Conservation (phyloP, 1,284 basidiomycete genomes). For the Sporisorium iseilematis-ciliati region DNA sequence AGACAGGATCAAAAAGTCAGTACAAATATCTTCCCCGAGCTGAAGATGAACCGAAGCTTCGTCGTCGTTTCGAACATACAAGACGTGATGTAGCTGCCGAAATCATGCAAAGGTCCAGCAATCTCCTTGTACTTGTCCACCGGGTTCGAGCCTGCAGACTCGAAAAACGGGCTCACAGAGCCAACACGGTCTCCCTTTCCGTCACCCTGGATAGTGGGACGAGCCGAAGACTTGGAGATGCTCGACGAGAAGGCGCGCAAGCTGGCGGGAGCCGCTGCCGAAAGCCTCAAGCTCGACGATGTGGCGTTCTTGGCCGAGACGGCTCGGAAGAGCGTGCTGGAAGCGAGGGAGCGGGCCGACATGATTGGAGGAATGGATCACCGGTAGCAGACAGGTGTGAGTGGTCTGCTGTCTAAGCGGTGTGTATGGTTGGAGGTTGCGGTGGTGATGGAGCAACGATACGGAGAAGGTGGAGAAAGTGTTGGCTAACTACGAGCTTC, state of each 20-base stretch:
- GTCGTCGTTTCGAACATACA: slow-evolving; percentile 47
- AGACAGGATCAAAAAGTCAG: slow-evolving; percentile 8
- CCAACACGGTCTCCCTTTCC: slow-evolving; percentile 65
- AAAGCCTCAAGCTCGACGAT: slow-evolving; percentile 22
- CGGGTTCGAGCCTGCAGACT: slow-evolving; percentile 65
- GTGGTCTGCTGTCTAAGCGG: background rate
- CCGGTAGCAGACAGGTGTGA: background rate
- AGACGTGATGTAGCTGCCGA: slow-evolving; percentile 66
- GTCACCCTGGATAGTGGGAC: slow-evolving; percentile 40
- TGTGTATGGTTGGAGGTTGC: background rate
- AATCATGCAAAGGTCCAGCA: slow-evolving; percentile 62
- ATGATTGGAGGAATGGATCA: slow-evolving; percentile 16
- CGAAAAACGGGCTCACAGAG: slow-evolving; percentile 57
- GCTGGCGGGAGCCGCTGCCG: slow-evolving; percentile 24
- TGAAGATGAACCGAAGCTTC: background rate
- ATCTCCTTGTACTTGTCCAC: slow-evolving; percentile 56
- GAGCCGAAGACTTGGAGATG: slow-evolving; percentile 20
- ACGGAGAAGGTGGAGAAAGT: slow-evolving; percentile 20
- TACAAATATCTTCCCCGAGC: background rate
- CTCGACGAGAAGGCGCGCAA: slow-evolving; percentile 35
- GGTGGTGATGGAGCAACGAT: background rate
- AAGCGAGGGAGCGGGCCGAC: slow-evolving; percentile 39
- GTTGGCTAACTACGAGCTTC: slow-evolving; percentile 1
- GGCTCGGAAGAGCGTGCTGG: slow-evolving; percentile 36
- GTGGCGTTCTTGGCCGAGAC: slow-evolving; percentile 35